Evolutionary conservation across 192 early-diverging fungal species (phyloP).

Genomic region (Entomortierella chlamydospora): DNA sequence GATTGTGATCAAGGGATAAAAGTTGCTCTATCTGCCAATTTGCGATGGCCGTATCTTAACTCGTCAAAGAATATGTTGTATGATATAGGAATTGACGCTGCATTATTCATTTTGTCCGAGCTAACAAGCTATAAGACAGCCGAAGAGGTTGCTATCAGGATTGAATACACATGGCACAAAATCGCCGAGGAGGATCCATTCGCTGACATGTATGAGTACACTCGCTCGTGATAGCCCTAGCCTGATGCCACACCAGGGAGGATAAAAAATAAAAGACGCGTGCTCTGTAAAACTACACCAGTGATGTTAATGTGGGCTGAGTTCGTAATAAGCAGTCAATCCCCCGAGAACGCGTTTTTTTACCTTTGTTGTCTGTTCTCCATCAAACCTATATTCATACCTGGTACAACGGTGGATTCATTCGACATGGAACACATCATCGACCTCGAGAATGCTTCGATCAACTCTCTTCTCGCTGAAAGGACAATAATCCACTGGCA

Average conservation of each 20-base stretch:
- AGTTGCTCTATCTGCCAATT: too few species aligned
- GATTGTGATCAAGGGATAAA: neutral
- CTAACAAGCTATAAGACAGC: constrained; percentile 19
- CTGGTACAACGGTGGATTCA: too few species aligned
- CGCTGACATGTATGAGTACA: constrained; percentile 45
- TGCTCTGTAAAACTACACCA: too few species aligned
- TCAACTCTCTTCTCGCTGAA: constrained; percentile 22
- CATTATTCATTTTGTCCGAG: constrained; percentile 33
- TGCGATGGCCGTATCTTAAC: too few species aligned
- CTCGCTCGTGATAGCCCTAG: constrained; percentile 32
- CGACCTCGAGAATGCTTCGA: constrained; percentile 15
- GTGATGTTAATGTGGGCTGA: too few species aligned
- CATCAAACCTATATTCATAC: too few species aligned
- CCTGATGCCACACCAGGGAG: neutral
- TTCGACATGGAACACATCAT: constrained; percentile 27
- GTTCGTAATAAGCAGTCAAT: too few species aligned
- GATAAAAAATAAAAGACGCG: too few species aligned
- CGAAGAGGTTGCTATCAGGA: constrained; percentile 12
- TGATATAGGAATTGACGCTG: constrained; percentile 37
- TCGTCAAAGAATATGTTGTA: neutral
- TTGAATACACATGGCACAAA: constrained; percentile 53
- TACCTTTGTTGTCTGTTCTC: neutral
- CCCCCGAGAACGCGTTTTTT: too few species aligned
- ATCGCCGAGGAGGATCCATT: constrained; percentile 41
- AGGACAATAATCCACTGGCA: constrained; percentile 36